Evolutionary conservation across 2,329 filamentous ascomycete species (phyloP), one percentile per base, ranked within the genome.

Genomic region (Thyridium curvatum): DNA sequence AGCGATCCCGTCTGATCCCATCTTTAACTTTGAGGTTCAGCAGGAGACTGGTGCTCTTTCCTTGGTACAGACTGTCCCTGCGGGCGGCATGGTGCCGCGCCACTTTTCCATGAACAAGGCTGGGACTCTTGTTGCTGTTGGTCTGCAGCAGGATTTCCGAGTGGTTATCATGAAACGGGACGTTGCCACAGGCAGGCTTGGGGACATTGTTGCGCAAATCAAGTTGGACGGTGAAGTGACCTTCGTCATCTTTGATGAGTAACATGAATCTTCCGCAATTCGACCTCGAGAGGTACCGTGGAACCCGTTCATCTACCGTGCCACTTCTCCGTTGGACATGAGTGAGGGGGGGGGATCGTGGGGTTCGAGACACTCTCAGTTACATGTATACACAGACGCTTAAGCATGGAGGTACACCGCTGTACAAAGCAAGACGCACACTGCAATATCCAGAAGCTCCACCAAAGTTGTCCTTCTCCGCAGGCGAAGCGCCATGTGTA

Each of bases 51-150:
- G 82, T 7, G 64, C 59, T 2, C 65, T 87, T 18, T 59, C 52
- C 1, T 69, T 77, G 40, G 55, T 76, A 3, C 72, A 82, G 49
- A 66, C 78, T 18, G 71, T 71, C n/a, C 68, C 82, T 0, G 72
- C 79, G 1, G 81, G 82, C 35, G 86, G 86, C 3, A 57, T 62
- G 8, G 73, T 70, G 40, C 85, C 86, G 1, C 71, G 85, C 16
- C 81, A 84, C 31, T 84, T 86, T 56, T 73, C 71, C 37, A 60
- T 86, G 41, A 88, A 83, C 57, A 69, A 68, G 44, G 72, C 70
- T 10, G 84, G 84, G 1, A 69, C 70, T 39, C 60, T 82, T 42
- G 61, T 87, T 3, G 84, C 80, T 2, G 75, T 87, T 18, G 82
- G 72, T 1, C 67, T 84, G 46, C 82, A 88, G 59, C 60, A 61